Conservation (phyloP, 768 basidiomycete genomes). For the Vishniacozyma victoriae region DNA sequence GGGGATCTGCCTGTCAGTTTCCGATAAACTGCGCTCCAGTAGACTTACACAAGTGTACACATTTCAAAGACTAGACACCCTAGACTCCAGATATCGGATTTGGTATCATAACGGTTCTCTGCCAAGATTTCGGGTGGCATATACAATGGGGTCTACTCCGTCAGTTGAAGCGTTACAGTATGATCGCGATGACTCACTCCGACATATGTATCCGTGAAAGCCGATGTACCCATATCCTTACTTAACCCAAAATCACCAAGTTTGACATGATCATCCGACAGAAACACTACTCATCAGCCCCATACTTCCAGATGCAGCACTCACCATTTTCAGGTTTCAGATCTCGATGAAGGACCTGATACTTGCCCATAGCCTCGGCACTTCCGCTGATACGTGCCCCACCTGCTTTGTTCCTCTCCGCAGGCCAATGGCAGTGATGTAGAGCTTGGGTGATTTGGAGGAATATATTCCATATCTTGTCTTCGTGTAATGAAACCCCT, state of each 20-base stretch:
- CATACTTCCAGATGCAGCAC: background rate
- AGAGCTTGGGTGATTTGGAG: slow-evolving; percentile 85
- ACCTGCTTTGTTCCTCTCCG: slow-evolving; percentile 42
- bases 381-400: no score
- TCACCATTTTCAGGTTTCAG: slow-evolving; percentile 92
- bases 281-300: slow-evolving; percentile 61
- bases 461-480: slow-evolving; percentile 92
- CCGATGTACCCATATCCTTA: slow-evolving; percentile 79
- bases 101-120: slow-evolving; percentile 94
- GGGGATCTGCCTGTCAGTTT: slow-evolving; percentile 35
- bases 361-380: slow-evolving; percentile 20
- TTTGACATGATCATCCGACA: slow-evolving; percentile 79
- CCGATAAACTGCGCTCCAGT: background rate
- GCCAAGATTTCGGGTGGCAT: slow-evolving; percentile 99
- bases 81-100: slow-evolving; percentile 97
- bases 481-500: slow-evolving; percentile 74
- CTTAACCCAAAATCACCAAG: slow-evolving; percentile 95
- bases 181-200: slow-evolving; percentile 65
- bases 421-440: slow-evolving; percentile 86
- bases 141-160: slow-evolving; percentile 87
- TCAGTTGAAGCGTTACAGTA: no score
- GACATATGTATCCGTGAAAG: slow-evolving; percentile 93
- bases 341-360: slow-evolving; percentile 78
- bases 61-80: slow-evolving; percentile 96
- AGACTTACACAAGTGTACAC: slow-evolving; percentile 69